Percentiles rank a stretch among this genome's conserved stretches.
Evolutionary conservation across 208 protist species (phyloP).

Genomic region (Endotrypanum monterogeii): DNA sequence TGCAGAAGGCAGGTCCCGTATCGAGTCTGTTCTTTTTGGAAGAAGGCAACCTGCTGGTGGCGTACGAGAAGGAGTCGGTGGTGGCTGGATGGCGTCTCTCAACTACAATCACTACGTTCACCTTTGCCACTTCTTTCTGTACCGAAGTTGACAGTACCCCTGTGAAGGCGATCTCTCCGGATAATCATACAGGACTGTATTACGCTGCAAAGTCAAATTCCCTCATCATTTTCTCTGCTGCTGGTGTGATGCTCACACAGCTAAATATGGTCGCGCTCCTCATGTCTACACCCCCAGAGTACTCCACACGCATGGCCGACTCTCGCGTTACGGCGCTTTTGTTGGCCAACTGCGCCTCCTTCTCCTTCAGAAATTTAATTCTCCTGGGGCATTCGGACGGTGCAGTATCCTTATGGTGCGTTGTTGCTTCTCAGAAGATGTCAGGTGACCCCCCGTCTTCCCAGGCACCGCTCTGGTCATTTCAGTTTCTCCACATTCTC

Average conservation of each 20-base stretch:
- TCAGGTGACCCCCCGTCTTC: constrained; percentile 3
- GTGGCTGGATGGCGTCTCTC: constrained; percentile 62
- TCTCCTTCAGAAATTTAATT: constrained; percentile 24
- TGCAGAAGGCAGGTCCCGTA: constrained; percentile 20
- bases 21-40: constrained; percentile 39
- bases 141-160: constrained; percentile 28
- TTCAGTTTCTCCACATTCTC: constrained; percentile 26
- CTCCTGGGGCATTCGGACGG: constrained; percentile 29
- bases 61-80: constrained; percentile 27
- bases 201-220: constrained; percentile 41
- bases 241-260: constrained; percentile 41
- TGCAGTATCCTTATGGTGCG: constrained; percentile 31
- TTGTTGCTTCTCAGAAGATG: constrained; percentile 24
- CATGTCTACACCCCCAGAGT: constrained; percentile 17
- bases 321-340: constrained; percentile 24
- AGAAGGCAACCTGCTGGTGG: constrained; percentile 44
- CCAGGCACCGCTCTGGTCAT: constrained; percentile 27
- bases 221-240: constrained; percentile 39
- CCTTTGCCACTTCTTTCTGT: constrained; percentile 35
- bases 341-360: constrained; percentile 30
- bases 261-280: constrained; percentile 29
- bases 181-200: constrained; percentile 35
- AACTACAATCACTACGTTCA: constrained; percentile 32
- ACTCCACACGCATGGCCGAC: constrained; percentile 14
- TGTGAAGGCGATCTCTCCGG: constrained; percentile 34